These are phyloP conservation scores for Artemisia tridentata DNA, from an alignment of 129 eudicot species.

Conservation along the genomic window DNA sequence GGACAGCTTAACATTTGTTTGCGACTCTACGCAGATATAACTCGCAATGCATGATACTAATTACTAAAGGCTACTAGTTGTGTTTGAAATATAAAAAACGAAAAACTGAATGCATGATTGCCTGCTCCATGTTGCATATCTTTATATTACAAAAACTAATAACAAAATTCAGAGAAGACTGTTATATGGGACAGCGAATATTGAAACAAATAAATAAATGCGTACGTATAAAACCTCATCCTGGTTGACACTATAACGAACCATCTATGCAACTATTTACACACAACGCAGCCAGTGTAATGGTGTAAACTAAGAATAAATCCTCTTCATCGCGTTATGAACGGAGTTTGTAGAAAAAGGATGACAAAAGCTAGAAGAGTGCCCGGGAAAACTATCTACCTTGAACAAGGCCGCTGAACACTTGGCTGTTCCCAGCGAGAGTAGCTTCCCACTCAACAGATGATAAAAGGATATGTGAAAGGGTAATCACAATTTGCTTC, in stretches of 20 bases:
- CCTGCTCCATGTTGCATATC: conserved; percentile 11
- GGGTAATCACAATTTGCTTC: conserved; percentile 88
- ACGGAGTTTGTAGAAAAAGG: background rate
- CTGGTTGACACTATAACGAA: conserved; percentile 11
- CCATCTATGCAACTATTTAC: conserved; percentile 39
- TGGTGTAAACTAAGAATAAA: conserved; percentile 14
- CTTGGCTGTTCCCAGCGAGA: conserved; percentile 93
- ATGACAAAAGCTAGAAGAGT: background rate
- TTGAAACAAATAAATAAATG: conserved; percentile 29
- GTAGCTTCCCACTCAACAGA: conserved; percentile 99
- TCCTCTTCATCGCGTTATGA: conserved; percentile 14
- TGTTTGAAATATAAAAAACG: background rate
- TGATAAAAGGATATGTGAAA: conserved; percentile 80
- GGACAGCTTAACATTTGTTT: too few relatives aligned
- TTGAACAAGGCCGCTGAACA: conserved; percentile 91
- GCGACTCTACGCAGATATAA: too few relatives aligned
- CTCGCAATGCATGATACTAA: too few relatives aligned
- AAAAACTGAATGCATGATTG: conserved; percentile 16
- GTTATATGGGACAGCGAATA: background rate
- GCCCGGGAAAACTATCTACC: conserved; percentile 49
- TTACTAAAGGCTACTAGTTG: too few relatives aligned
- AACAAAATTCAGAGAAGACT: background rate
- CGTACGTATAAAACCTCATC: conserved; percentile 19
- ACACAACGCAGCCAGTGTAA: conserved; percentile 25
- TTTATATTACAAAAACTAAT: conserved; percentile 18